phyloP scores from a whole-genome alignment of 2,329 filamentous ascomycete genomes.

The Capronia epimyces region DNA sequence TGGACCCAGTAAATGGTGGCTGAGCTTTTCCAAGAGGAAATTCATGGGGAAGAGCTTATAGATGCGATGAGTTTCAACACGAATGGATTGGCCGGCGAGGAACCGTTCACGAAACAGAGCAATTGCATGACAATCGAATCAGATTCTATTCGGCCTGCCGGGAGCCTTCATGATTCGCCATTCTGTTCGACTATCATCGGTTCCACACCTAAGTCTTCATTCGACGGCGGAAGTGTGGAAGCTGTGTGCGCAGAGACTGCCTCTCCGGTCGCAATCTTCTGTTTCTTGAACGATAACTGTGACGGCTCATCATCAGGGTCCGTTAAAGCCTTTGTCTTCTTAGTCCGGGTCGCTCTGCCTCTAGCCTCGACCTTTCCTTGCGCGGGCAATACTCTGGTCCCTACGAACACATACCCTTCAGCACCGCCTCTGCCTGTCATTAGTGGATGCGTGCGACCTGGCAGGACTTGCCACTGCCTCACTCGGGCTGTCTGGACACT shows the following conservation, averaged over 20 bases:
- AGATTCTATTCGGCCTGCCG: neutral
- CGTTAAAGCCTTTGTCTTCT: slow-evolving; percentile 46
- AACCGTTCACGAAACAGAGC: neutral
- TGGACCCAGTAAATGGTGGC: slow-evolving; percentile 80
- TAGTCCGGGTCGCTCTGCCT: slow-evolving; percentile 53
- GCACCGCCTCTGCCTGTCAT: slow-evolving; percentile 87
- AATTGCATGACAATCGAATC: neutral
- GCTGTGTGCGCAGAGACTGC: neutral
- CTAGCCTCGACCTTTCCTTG: slow-evolving; percentile 72
- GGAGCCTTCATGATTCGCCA: neutral
- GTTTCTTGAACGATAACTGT: slow-evolving; percentile 22
- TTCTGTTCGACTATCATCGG: slow-evolving; percentile 2
- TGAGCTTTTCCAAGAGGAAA: slow-evolving; percentile 98
- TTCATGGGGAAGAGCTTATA: slow-evolving; percentile 95
- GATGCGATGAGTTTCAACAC: slow-evolving; percentile 1
- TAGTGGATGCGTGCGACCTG: slow-evolving; percentile 82
- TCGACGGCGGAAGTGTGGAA: slow-evolving; percentile 1
- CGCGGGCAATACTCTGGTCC: slow-evolving; percentile 70
- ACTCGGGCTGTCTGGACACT: slow-evolving; percentile 75
- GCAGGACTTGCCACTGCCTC: slow-evolving; percentile 82
- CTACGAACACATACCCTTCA: slow-evolving; percentile 87
- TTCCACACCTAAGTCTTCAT: slow-evolving; percentile 5
- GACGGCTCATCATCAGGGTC: slow-evolving; percentile 12
- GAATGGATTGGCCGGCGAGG: neutral
- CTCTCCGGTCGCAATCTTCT: slow-evolving; percentile 4